These are phyloP conservation scores for Aquanectria penicillioides DNA, from an alignment of 2,329 filamentous ascomycete species.

Conservation along the genomic window DNA sequence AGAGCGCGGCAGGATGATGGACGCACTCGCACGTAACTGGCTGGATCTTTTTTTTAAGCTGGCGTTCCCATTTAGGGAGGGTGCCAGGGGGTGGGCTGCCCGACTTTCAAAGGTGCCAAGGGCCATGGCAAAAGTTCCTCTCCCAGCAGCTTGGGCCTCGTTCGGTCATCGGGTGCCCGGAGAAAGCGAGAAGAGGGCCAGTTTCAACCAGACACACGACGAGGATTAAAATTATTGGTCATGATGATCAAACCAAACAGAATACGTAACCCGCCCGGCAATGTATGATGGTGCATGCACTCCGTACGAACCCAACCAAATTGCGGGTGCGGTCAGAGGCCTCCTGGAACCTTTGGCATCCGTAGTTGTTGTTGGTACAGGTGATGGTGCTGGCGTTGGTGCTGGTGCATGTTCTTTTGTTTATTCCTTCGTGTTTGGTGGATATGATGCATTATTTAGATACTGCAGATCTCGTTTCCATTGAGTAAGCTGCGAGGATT, in stretches of 20 bases:
- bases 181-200: neutral
- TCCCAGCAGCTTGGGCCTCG: constrained; percentile 24
- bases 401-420: neutral
- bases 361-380: too few relatives aligned
- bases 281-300: constrained; percentile 8
- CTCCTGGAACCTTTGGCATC: constrained; percentile 1
- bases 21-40: neutral
- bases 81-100: constrained; percentile 18
- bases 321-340: constrained; percentile 5
- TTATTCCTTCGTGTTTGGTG: constrained; percentile 1
- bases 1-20: neutral
- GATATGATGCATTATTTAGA: constrained; percentile 2
- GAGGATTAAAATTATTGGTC: neutral
- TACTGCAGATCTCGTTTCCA: constrained; percentile 10
- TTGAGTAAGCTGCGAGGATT: too few relatives aligned
- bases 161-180: constrained; percentile 5
- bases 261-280: too few relatives aligned
- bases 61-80: too few relatives aligned
- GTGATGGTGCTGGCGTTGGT: neutral
- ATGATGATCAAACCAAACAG: constrained; percentile 2
- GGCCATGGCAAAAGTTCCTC: constrained; percentile 42
- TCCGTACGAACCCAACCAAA: too few relatives aligned
- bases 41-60: constrained; percentile 13
- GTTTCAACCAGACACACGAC: neutral
- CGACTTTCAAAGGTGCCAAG: constrained; percentile 43